These are phyloP conservation scores for Spencermartinsiella ligniputridi DNA, from an alignment of 1,139 yeast species.

Conservation along the genomic window DNA sequence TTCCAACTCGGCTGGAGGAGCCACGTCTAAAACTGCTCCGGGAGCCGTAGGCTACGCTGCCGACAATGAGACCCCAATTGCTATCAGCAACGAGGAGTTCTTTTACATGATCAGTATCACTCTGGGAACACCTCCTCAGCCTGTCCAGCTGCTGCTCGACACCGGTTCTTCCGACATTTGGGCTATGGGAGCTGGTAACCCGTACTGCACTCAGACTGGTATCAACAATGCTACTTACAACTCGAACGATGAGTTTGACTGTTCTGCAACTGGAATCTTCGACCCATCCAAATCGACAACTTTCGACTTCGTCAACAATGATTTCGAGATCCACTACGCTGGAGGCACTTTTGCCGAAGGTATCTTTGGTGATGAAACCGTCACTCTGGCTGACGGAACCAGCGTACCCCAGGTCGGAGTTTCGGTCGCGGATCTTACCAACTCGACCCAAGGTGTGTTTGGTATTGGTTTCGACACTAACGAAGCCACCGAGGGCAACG, in stretches of 20 bases:
- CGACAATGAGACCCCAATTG: neutral
- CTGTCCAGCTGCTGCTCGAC: constrained; percentile 38
- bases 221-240: constrained; percentile 16
- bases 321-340: constrained; percentile 51
- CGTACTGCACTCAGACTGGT: constrained; percentile 21
- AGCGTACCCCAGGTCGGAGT: constrained; percentile 17
- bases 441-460: constrained; percentile 32
- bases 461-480: constrained; percentile 36
- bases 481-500: constrained; percentile 33
- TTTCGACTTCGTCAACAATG: constrained; percentile 17
- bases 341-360: constrained; percentile 61
- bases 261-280: constrained; percentile 22
- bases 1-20: no score
- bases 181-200: constrained; percentile 38
- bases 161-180: constrained; percentile 70
- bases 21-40: neutral
- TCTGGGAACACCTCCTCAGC: constrained; percentile 24
- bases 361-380: constrained; percentile 54
- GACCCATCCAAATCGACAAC: constrained; percentile 18
- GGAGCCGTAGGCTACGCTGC: neutral
- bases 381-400: constrained; percentile 37
- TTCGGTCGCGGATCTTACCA: constrained; percentile 30
- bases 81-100: constrained; percentile 8
- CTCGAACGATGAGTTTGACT: constrained; percentile 19
- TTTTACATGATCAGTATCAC: constrained; percentile 26